Conservation (phyloP, 495 filamentous ascomycete species). For the Talaromyces adpressus region DNA sequence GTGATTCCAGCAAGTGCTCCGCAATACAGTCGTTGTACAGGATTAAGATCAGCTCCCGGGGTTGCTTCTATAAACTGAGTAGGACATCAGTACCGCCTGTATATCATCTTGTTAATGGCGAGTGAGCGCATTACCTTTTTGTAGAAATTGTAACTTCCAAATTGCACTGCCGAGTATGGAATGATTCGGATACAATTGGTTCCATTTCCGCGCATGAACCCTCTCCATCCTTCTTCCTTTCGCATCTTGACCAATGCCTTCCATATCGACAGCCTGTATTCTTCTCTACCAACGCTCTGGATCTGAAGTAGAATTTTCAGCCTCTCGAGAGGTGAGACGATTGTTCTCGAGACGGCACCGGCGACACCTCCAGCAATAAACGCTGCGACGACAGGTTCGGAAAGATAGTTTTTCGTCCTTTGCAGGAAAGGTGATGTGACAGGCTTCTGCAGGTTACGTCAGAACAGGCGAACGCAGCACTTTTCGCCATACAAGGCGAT, state of each 20-base stretch:
- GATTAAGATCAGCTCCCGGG: slow-evolving; percentile 58
- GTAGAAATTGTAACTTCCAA: slow-evolving; percentile 96
- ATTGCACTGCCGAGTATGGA: slow-evolving; percentile 96
- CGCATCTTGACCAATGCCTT: slow-evolving; percentile 92
- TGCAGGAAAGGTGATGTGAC: slow-evolving; percentile 9
- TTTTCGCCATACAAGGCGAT: background rate
- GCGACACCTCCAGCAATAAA: slow-evolving; percentile 96
- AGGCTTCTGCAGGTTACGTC: background rate
- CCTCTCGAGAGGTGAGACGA: slow-evolving; percentile 91
- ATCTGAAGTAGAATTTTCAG: slow-evolving; percentile 97
- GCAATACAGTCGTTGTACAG: slow-evolving; percentile 67
- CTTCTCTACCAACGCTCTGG: slow-evolving; percentile 81
- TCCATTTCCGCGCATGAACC: slow-evolving; percentile 95
- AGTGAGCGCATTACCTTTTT: slow-evolving; percentile 61
- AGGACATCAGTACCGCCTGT: slow-evolving; percentile 4
- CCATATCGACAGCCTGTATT: slow-evolving; percentile 85
- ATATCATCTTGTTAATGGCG: background rate
- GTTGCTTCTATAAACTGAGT: slow-evolving; percentile 66
- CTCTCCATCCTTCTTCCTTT: slow-evolving; percentile 90
- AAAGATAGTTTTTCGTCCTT: slow-evolving; percentile 19
- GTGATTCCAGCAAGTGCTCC: slow-evolving; percentile 90
- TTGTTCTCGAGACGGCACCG: slow-evolving; percentile 93
- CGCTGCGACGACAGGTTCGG: slow-evolving; percentile 75
- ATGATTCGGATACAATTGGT: slow-evolving; percentile 98
- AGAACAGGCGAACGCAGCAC: background rate